These are phyloP conservation scores for Euphorbia peplus DNA, from an alignment of 345 rosid species.

Conservation along the genomic window DNA sequence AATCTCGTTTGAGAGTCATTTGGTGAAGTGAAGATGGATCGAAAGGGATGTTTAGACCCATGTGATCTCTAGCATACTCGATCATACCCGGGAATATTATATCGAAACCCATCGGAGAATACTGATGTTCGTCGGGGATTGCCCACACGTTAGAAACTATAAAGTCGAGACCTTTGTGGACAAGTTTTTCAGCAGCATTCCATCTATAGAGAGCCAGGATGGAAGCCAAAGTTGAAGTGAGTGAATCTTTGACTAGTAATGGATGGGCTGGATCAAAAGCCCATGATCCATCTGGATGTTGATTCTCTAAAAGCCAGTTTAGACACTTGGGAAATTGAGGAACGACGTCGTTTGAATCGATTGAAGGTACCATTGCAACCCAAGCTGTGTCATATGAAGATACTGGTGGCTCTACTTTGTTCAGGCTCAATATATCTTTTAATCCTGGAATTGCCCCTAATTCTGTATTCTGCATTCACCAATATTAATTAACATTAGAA, in stretches of 20 bases:
- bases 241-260: conserved; percentile 19
- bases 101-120: conserved; percentile 15
- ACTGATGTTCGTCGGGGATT: conserved; percentile 6
- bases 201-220: conserved; percentile 19
- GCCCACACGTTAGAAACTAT: conserved; percentile 16
- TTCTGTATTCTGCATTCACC: background rate
- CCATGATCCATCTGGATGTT: conserved; percentile 26
- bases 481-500: background rate
- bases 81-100: conserved; percentile 19
- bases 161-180: conserved; percentile 13
- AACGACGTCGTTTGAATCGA: background rate
- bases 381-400: conserved; percentile 26
- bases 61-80: background rate
- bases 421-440: background rate
- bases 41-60: conserved; percentile 9
- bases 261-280: conserved; percentile 8
- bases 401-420: conserved; percentile 12
- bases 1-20: conserved; percentile 7
- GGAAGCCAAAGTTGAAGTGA: conserved; percentile 19
- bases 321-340: conserved; percentile 18
- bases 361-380: conserved; percentile 17
- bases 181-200: conserved; percentile 6
- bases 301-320: conserved; percentile 21
- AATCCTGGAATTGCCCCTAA: background rate
- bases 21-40: background rate